phyloP scores from a whole-genome alignment of 2,329 filamentous ascomycete species.

The Cylindrodendrum hubeiense region DNA sequence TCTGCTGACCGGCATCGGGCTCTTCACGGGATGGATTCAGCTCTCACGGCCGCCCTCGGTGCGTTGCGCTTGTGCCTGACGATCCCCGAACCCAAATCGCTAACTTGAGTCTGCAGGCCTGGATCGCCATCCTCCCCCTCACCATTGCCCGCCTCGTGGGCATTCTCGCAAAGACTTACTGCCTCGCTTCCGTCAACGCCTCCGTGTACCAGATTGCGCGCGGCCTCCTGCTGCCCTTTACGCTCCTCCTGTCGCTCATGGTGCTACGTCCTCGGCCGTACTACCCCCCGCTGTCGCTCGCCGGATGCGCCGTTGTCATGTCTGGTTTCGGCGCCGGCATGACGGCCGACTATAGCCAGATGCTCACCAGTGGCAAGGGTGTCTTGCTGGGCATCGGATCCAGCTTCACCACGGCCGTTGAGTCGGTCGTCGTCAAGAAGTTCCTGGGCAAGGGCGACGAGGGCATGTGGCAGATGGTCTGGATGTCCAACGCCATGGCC shows the following conservation, averaged over 20 bases:
- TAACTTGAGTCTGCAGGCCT: constrained; percentile 31
- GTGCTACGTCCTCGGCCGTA: constrained; percentile 44
- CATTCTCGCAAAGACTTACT: constrained; percentile 45
- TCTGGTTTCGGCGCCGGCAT: constrained; percentile 44
- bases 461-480: constrained; percentile 46
- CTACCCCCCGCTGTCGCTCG: constrained; percentile 43
- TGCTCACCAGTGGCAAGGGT: constrained; percentile 43
- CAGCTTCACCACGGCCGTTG: constrained; percentile 43
- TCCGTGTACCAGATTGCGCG: constrained; percentile 45
- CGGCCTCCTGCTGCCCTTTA: constrained; percentile 42
- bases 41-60: constrained; percentile 37
- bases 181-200: constrained; percentile 44
- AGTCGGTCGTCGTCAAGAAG: constrained; percentile 43
- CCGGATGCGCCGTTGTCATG: constrained; percentile 44
- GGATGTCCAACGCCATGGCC: constrained; percentile 45
- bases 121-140: constrained; percentile 41
- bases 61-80: constrained; percentile 1
- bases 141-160: constrained; percentile 42
- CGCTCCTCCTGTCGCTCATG: constrained; percentile 41
- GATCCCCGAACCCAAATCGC: neutral
- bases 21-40: constrained; percentile 42
- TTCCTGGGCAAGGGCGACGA: constrained; percentile 44
- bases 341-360: constrained; percentile 44
- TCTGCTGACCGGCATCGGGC: constrained; percentile 38
- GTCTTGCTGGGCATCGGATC: constrained; percentile 42